A percentile compares a stretch with the other conserved stretches of the same genome.
Conservation (phyloP, 768 basidiomycete genomes). For the Infundibulicybe gibba region DNA sequence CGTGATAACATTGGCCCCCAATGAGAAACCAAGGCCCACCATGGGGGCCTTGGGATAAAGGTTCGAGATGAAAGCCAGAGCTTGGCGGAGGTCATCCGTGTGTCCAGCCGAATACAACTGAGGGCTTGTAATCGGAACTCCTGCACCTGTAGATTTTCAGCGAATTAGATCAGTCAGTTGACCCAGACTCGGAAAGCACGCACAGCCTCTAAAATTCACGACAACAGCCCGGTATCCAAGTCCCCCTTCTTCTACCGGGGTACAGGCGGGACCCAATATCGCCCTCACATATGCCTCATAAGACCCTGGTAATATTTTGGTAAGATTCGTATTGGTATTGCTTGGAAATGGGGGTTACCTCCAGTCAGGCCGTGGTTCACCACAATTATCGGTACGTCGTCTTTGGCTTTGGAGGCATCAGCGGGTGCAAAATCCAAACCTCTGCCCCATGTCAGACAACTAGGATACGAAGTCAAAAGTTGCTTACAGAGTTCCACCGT, state of each 20-base stretch:
- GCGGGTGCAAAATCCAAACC: conserved; percentile 65
- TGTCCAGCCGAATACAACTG: conserved; percentile 87
- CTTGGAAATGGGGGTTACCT: conserved; percentile 22
- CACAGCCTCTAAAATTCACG: conserved; percentile 91
- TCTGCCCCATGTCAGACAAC: conserved; percentile 25
- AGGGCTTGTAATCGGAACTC: conserved; percentile 75
- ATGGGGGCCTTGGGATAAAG: conserved; percentile 78
- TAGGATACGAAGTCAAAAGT: background rate
- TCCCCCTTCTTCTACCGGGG: conserved; percentile 73
- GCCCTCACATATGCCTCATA: conserved; percentile 89
- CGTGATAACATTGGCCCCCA: conserved; percentile 90
- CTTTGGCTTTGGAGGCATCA: conserved; percentile 29
- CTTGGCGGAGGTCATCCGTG: conserved; percentile 85
- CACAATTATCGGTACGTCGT: conserved; percentile 51
- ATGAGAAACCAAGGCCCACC: conserved; percentile 87
- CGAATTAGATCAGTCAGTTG: conserved; percentile 7
- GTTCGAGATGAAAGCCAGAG: conserved; percentile 70
- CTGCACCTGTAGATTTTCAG: conserved; percentile 56
- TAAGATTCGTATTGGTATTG: conserved; percentile 1
- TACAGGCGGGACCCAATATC: conserved; percentile 70
- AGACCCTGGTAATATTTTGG: conserved; percentile 49
- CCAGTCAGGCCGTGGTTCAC: conserved; percentile 57
- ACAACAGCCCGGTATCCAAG: conserved; percentile 89
- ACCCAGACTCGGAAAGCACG: conserved; percentile 25
- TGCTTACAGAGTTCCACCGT: conserved; percentile 65